Conservation (phyloP, 768 basidiomycete genomes). For the Dioszegia hungarica region DNA sequence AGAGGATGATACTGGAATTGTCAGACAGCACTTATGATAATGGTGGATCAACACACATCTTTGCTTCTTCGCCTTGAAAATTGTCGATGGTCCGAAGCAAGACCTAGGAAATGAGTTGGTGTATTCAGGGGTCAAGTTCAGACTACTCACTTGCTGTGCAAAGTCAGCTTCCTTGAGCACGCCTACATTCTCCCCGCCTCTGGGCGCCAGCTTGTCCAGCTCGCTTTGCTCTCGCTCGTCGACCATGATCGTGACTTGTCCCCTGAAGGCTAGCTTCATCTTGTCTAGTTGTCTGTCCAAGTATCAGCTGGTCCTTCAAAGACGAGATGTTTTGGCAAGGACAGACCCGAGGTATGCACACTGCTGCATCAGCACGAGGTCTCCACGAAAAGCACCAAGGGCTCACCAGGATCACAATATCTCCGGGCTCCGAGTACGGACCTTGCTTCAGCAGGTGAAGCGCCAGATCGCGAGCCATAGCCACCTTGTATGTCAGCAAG, state of each 20-base stretch:
- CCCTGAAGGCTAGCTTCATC: not conserved
- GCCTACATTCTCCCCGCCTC: not conserved
- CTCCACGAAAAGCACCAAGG: no score
- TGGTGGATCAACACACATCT: slow-evolving; percentile 50
- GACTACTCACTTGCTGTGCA: not conserved
- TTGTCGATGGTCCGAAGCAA: slow-evolving; percentile 70
- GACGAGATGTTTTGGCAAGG: no score
- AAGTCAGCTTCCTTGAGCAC: no score
- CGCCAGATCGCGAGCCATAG: slow-evolving; percentile 57
- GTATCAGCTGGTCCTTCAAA: not conserved
- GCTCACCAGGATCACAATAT: slow-evolving; percentile 55
- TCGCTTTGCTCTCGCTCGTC: slow-evolving; percentile 14
- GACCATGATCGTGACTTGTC: slow-evolving; percentile 4
- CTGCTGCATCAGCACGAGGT: no score
- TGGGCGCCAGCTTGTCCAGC: not conserved
- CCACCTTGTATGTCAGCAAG: no score
- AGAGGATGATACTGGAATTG: slow-evolving; percentile 59
- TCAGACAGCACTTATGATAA: not conserved
- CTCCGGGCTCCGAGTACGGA: slow-evolving; percentile 53
- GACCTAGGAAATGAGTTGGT: slow-evolving; percentile 55
- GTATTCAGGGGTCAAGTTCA: no score
- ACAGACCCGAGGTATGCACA: slow-evolving; percentile 15
- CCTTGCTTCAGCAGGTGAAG: slow-evolving; percentile 59
- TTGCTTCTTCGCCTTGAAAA: slow-evolving; percentile 59
- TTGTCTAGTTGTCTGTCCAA: slow-evolving; percentile 7